Base-by-base conservation (phyloP, 2,329 filamentous ascomycete genomes). In the Stachybotrys elegans region DNA sequence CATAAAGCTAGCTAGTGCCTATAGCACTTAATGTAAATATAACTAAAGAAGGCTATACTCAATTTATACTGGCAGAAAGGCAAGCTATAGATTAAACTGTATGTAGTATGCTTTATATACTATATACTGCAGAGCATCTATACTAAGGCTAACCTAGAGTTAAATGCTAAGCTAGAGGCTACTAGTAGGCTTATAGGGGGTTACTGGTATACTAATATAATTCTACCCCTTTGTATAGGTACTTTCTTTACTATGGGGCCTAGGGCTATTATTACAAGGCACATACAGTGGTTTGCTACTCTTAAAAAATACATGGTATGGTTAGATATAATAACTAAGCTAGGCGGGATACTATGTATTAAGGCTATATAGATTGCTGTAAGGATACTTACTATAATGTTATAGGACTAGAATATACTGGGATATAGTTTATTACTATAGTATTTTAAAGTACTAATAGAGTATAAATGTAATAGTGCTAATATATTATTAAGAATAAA, bases 121-220 rank as follows among this genome's bases (percentile, higher is more conserved):
- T 44, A 44, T 27, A 34, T 36, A 7, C 42, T 23, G 22, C 34
- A 44, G 22, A 39, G 6, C 5, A 38, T 44, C 8, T 44, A 23
- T 20, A 21, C 13, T 17, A 36, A n/a, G 21, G 35, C 35, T 9
- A 35, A 38, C 22, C 34, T 35, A 19, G 34, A 44, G 35, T 20
- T 16, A 20, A 31, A 37, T 14, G 12, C n/a, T n/a, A n/a, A n/a
- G n/a, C n/a, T n/a, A n/a, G n/a, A n/a, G n/a, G n/a, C n/a, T n/a
- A n/a, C n/a, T n/a, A n/a, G n/a, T n/a, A n/a, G n/a, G n/a, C n/a
- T n/a, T n/a, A n/a, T 17, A 17, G n/a, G 5, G 14, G 22, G n/a
- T 16, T 40, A 17, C 22, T 14, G 8, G 22, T 40, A 25, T 22
- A 20, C 20, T 6, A 17, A 40, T 27, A 40, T 40, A 17, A 17